Percentiles rank a stretch among this genome's conserved stretches.
These are phyloP conservation scores for Dillenia turbinata DNA, from an alignment of 164 flowering plant genomes.

Conservation along the genomic window DNA sequence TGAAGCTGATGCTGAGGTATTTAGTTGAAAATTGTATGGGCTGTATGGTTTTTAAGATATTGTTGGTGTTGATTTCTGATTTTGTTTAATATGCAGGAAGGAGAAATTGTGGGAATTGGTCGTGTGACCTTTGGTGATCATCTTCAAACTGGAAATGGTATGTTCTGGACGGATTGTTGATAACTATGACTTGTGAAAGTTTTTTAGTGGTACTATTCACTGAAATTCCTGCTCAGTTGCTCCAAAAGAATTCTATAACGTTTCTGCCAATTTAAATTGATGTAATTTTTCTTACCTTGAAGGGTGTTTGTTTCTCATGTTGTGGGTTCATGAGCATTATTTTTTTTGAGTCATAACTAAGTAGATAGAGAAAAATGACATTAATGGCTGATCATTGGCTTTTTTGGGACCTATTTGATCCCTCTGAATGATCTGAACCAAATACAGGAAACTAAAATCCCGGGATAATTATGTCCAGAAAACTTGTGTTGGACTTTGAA, in stretches of 20 bases:
- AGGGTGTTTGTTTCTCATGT: too few relatives aligned
- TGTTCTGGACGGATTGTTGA: slow-evolving; percentile 1
- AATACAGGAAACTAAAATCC: too few relatives aligned
- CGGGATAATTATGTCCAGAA: too few relatives aligned
- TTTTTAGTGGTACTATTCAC: too few relatives aligned
- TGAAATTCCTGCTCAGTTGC: too few relatives aligned
- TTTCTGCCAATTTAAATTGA: too few relatives aligned
- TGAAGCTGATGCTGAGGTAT: slow-evolving; percentile 92
- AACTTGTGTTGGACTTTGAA: too few relatives aligned
- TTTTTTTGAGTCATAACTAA: too few relatives aligned
- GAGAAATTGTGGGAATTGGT: slow-evolving; percentile 37
- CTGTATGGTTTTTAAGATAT: background rate
- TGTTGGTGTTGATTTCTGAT: slow-evolving; percentile 2
- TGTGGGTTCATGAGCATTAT: too few relatives aligned
- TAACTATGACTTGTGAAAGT: background rate
- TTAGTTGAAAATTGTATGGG: background rate
- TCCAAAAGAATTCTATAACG: too few relatives aligned
- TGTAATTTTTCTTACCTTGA: too few relatives aligned
- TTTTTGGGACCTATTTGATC: background rate
- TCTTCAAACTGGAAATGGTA: slow-evolving; percentile 42
- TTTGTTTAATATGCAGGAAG: slow-evolving; percentile 42
- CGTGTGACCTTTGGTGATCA: slow-evolving; percentile 24
- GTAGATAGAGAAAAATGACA: background rate
- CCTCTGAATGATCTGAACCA: too few relatives aligned
- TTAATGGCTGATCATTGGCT: background rate